Conservation (phyloP, 345 rosid species). For the Psidium friedrichsthalianum region DNA sequence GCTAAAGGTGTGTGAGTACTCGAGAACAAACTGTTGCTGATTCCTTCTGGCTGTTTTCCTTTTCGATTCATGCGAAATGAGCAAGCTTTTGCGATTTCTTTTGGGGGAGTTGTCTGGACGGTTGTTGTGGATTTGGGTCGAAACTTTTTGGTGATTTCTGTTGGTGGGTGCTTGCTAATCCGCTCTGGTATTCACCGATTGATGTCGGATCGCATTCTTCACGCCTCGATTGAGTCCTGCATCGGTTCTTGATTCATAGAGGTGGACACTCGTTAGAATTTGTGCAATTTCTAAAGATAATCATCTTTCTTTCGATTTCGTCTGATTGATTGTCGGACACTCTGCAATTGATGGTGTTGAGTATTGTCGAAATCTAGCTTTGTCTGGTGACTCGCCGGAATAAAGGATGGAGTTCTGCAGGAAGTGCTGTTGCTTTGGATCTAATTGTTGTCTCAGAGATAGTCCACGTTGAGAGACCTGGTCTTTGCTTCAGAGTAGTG, state of each 20-base stretch:
- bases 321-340: background rate
- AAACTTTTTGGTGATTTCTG: background rate
- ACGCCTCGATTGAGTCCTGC: background rate
- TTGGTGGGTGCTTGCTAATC: background rate
- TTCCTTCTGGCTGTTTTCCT: background rate
- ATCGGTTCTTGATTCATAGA: background rate
- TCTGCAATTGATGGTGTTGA: background rate
- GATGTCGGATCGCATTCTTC: background rate
- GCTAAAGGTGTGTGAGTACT: background rate
- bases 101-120: background rate
- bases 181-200: background rate
- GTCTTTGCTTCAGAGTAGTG: background rate
- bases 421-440: background rate
- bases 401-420: background rate
- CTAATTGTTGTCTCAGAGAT: background rate
- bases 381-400: background rate
- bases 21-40: background rate
- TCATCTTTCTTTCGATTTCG: background rate
- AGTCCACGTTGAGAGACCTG: background rate
- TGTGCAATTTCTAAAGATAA: background rate
- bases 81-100: background rate
- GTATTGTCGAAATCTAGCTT: background rate
- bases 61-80: background rate
- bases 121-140: background rate
- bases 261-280: background rate